Percentiles rank a stretch among this genome's conserved stretches.
Evolutionary conservation across 306 rosid species (phyloP).

Genomic region (Lathyrus oleraceus): DNA sequence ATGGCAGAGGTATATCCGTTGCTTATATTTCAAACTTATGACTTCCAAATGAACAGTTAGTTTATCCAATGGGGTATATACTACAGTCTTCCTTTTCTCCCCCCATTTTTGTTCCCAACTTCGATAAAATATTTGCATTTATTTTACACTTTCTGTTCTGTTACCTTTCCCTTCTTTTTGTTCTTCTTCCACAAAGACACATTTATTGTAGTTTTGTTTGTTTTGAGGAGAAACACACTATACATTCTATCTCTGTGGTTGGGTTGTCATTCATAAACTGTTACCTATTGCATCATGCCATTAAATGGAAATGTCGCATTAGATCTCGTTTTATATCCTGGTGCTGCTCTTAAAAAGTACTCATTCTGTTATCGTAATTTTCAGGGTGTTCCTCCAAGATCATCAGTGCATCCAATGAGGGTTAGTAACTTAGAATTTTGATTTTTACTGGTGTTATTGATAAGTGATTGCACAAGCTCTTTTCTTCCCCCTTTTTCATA

Average conservation of each 20-base stretch:
- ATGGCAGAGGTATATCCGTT: conserved; percentile 88
- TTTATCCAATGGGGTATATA: conserved; percentile 8
- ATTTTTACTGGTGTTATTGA: conserved; percentile 24
- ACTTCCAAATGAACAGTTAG: neutral
- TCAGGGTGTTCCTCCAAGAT: conserved; percentile 99
- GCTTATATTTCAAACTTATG: conserved; percentile 17
- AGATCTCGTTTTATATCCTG: neutral
- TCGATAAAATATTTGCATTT: conserved; percentile 15
- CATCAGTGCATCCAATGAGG: conserved; percentile 98
- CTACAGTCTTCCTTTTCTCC: neutral
- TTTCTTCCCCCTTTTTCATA: neutral
- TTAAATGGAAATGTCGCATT: conserved; percentile 22
- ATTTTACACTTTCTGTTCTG: neutral
- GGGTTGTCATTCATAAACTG: conserved; percentile 19
- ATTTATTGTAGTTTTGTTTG: neutral
- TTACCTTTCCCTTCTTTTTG: neutral
- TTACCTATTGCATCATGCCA: conserved; percentile 26
- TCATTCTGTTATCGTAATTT: conserved; percentile 37
- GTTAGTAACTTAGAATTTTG: conserved; percentile 48
- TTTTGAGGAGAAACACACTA: neutral
- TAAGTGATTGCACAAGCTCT: conserved; percentile 17
- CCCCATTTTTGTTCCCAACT: conserved; percentile 4
- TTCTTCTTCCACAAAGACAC: conserved; percentile 19
- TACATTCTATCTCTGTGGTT: neutral
- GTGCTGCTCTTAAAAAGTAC: conserved; percentile 5